Evolutionary conservation across 192 early-diverging fungal genomes (phyloP).

Genomic region (Haplosporangium gracile): DNA sequence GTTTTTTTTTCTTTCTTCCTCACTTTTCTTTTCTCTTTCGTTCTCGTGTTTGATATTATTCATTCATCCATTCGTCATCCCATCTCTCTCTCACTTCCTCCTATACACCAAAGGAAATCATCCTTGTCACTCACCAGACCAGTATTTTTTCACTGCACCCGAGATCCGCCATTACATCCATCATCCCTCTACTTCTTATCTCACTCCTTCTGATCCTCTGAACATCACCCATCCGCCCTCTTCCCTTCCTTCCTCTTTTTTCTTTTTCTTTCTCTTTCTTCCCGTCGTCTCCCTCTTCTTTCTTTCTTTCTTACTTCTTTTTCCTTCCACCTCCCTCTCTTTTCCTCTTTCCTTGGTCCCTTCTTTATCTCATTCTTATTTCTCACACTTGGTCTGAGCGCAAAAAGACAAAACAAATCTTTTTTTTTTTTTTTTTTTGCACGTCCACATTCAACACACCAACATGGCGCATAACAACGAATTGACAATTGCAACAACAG

Average conservation of each 20-base stretch:
- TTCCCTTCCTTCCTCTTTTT: background rate
- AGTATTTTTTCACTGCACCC: background rate
- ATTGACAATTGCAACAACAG: background rate
- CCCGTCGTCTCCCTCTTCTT: background rate
- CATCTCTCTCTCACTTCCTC: background rate
- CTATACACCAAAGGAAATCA: too few relatives aligned
- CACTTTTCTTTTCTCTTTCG: background rate
- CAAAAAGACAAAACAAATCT: background rate
- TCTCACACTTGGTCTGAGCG: background rate
- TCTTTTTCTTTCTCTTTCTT: background rate
- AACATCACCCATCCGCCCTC: too few relatives aligned
- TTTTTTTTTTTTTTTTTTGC: slow-evolving; percentile 5
- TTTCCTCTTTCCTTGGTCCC: background rate
- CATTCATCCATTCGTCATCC: background rate
- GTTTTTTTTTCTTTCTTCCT: background rate
- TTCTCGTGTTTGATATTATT: background rate
- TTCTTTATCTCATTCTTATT: background rate
- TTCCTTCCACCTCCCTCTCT: background rate
- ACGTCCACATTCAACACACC: background rate
- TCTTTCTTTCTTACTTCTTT: background rate
- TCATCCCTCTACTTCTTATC: background rate
- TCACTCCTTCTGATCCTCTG: background rate
- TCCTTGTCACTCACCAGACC: background rate
- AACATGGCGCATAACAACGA: background rate
- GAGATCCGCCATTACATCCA: background rate